phyloP scores from a whole-genome alignment of 306 rosid species.

The Prunus mume region DNA sequence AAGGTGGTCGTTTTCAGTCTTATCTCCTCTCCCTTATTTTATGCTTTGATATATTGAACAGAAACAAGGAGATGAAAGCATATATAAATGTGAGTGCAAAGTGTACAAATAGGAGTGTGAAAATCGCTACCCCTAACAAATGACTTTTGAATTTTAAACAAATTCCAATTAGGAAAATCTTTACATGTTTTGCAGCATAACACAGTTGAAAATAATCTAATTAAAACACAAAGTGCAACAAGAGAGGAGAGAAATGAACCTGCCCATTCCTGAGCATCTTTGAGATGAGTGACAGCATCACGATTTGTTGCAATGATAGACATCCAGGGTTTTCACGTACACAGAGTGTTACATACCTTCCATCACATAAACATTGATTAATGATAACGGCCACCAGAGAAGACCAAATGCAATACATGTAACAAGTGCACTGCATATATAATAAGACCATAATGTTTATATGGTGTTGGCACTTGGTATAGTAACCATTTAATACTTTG shows the following conservation, averaged over 20 bases:
- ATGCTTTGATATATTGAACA: background rate
- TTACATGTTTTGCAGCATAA: background rate
- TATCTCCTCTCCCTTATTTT: background rate
- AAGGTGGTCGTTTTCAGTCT: background rate
- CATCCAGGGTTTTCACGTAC: constrained; percentile 98
- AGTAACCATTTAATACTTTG: background rate
- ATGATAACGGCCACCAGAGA: background rate
- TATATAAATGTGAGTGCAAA: background rate
- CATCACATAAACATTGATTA: constrained; percentile 19
- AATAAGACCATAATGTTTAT: constrained; percentile 7
- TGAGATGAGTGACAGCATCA: constrained; percentile 97
- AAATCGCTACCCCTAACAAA: background rate
- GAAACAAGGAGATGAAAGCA: background rate
- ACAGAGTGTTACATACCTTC: constrained; percentile 89
- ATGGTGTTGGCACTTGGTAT: background rate
- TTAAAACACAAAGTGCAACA: background rate
- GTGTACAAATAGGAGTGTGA: background rate
- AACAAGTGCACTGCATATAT: background rate
- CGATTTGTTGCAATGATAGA: constrained; percentile 94
- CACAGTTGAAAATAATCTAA: background rate
- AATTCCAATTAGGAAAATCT: background rate
- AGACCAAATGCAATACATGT: background rate
- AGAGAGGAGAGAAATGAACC: constrained; percentile 46
- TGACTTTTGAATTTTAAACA: background rate
- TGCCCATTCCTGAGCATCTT: constrained; percentile 99